Conservation (phyloP, 78 protist genomes). For the Protostelium mycophagum region DNA sequence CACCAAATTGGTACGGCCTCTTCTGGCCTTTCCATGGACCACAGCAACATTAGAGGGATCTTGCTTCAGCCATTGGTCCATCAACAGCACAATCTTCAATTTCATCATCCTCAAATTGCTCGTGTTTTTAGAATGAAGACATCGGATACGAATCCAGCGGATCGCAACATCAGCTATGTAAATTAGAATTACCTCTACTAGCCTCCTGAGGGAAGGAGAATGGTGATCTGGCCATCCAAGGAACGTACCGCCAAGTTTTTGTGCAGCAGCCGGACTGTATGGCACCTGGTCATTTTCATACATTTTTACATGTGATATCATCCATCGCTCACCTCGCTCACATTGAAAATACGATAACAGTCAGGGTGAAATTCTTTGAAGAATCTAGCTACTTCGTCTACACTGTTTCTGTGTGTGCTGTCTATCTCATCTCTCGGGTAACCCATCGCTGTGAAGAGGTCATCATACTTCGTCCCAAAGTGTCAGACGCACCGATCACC, state of each 20-base stretch:
- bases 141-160: too few relatives aligned
- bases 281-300: conserved; percentile 14
- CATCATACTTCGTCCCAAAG: not conserved
- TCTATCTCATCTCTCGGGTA: conserved; percentile 17
- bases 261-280: not conserved
- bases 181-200: too few relatives aligned
- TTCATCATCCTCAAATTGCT: too few relatives aligned
- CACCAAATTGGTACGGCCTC: conserved; percentile 32
- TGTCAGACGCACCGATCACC: conserved; percentile 22
- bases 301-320: not conserved
- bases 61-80: conserved; percentile 32
- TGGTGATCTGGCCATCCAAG: conserved; percentile 45
- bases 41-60: conserved; percentile 29
- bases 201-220: conserved; percentile 24
- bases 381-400: conserved; percentile 33
- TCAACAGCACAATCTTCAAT: conserved; percentile 25
- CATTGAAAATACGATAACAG: conserved; percentile 29
- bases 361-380: conserved; percentile 32
- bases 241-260: not conserved
- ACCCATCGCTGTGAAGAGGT: conserved; percentile 21
- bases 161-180: too few relatives aligned
- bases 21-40: conserved; percentile 44
- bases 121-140: too few relatives aligned
- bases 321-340: conserved; percentile 39
- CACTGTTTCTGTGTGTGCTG: not conserved